Base-by-base conservation (phyloP, 2,329 filamentous ascomycete genomes). In the Dactylellina drechsleri region DNA sequence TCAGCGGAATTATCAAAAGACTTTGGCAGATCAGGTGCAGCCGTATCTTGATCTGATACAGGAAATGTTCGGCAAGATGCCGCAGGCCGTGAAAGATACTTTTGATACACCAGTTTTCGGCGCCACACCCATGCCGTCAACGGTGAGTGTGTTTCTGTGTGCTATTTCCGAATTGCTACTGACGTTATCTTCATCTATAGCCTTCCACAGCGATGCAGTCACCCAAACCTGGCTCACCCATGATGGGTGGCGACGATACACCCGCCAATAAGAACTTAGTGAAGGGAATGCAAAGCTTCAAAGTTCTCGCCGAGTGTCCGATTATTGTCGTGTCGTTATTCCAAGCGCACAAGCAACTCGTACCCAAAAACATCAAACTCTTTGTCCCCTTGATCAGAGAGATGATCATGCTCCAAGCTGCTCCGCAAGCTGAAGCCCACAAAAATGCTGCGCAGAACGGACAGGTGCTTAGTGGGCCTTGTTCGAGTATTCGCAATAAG, bases 251-350 rank as follows among this genome's bases (percentile, higher is more conserved):
- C 16, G 95, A 98, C 59, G 92, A 89, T 4, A 87, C 89, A 13
- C 93, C 97, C 79, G 84, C 85, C n/a, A 90, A 88, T 66, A 89
- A 93, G 71, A 91, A 92, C 57, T 83, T 99, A 40, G 84, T 93
- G 65, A 96, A 92, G 82, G 95, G 95, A 31, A 97, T 97, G 92
- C 92, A 97, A 81, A 99, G 95, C 0, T 99, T 99, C 87, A 99
- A 98, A 82, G 94, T 99, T 23, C 87, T 99, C 3, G 93, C 94
- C 0, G 95, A 99, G 82, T 99, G 95, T 79, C 95, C 95, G 0
- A 99, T 99, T 61, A 98, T 99, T 47, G 95, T 99, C 2, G 95
- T 99, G 0, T 98, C 94, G 2, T 92, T 99, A 77, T 98, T 99
- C 81, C 95, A 99, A 83, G 91, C 94, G 4, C 95, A 99, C 80